Evolutionary conservation across 495 filamentous ascomycete genomes (phyloP).

Genomic region (Lophiotrema nucula): DNA sequence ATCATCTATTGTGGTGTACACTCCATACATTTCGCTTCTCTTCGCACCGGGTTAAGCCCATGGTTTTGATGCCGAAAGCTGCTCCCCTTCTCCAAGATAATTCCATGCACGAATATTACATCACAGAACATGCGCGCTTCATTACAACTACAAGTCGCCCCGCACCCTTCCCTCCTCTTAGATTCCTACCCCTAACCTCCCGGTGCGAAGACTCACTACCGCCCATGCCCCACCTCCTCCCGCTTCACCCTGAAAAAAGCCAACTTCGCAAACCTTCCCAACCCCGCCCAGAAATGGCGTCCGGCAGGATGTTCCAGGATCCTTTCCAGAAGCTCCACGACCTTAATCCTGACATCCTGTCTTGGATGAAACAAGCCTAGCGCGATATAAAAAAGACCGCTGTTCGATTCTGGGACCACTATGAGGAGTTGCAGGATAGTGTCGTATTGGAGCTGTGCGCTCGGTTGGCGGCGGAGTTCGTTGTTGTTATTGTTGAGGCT

Average conservation of each 20-base stretch:
- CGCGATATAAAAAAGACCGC: slow-evolving; percentile 86
- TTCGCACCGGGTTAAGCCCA: too few relatives aligned
- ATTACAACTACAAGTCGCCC: too few relatives aligned
- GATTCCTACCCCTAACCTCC: too few relatives aligned
- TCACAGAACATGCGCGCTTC: too few relatives aligned
- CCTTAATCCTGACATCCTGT: slow-evolving; percentile 70
- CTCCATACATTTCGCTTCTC: too few relatives aligned
- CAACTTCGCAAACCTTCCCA: slow-evolving; percentile 86
- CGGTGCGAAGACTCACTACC: too few relatives aligned
- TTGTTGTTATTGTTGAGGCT: neutral
- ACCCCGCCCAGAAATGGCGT: slow-evolving; percentile 82
- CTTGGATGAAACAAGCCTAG: slow-evolving; percentile 93
- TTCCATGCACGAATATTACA: too few relatives aligned
- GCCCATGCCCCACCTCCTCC: too few relatives aligned
- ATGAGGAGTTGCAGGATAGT: slow-evolving; percentile 86
- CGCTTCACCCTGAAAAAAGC: slow-evolving; percentile 50
- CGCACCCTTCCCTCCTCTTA: too few relatives aligned
- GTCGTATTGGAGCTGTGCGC: slow-evolving; percentile 57
- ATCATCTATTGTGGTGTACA: too few relatives aligned
- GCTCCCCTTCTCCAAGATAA: too few relatives aligned
- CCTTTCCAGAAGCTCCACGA: slow-evolving; percentile 76
- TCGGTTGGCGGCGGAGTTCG: slow-evolving; percentile 8
- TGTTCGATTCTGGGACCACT: slow-evolving; percentile 80
- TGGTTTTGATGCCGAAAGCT: too few relatives aligned
- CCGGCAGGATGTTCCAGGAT: slow-evolving; percentile 86